Percentiles rank a stretch among this genome's conserved stretches.
These are phyloP conservation scores for Calonectria pseudoreteaudii DNA, from an alignment of 2,329 filamentous ascomycete genomes.

Conservation along the genomic window DNA sequence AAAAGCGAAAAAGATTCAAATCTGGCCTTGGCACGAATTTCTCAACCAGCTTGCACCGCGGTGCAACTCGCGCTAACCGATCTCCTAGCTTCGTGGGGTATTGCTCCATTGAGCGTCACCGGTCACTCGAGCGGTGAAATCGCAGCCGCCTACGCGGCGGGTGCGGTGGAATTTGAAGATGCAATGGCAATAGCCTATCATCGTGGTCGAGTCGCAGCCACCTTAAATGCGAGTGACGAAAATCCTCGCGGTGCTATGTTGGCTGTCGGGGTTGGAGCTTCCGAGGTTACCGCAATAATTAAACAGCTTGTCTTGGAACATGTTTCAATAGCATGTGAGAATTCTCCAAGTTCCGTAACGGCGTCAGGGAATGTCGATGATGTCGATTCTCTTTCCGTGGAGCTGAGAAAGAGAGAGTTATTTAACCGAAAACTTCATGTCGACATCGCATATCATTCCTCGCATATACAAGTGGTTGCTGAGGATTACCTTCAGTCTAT, in stretches of 20 bases:
- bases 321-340: constrained; percentile 56
- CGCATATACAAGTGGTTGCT: constrained; percentile 64
- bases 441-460: constrained; percentile 65
- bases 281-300: constrained; percentile 55
- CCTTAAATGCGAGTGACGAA: constrained; percentile 54
- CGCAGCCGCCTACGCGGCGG: constrained; percentile 58
- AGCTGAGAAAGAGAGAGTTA: constrained; percentile 53
- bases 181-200: constrained; percentile 64
- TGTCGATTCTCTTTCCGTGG: constrained; percentile 54
- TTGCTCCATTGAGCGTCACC: constrained; percentile 52
- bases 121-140: constrained; percentile 64
- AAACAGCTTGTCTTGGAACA: constrained; percentile 34
- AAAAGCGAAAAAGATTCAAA: constrained; percentile 48
- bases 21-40: constrained; percentile 54
- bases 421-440: constrained; percentile 63
- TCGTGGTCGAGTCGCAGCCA: constrained; percentile 56
- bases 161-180: constrained; percentile 56
- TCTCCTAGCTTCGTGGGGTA: constrained; percentile 56
- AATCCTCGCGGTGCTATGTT: constrained; percentile 64
- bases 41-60: constrained; percentile 58
- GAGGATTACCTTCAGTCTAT: constrained; percentile 57
- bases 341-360: constrained; percentile 64
- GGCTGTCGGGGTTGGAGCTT: constrained; percentile 61
- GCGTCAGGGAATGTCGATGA: constrained; percentile 61
- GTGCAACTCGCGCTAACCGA: constrained; percentile 60